Evolutionary conservation across 2,329 filamentous ascomycete species (phyloP).

Genomic region (Xylariomycetidae sp.): DNA sequence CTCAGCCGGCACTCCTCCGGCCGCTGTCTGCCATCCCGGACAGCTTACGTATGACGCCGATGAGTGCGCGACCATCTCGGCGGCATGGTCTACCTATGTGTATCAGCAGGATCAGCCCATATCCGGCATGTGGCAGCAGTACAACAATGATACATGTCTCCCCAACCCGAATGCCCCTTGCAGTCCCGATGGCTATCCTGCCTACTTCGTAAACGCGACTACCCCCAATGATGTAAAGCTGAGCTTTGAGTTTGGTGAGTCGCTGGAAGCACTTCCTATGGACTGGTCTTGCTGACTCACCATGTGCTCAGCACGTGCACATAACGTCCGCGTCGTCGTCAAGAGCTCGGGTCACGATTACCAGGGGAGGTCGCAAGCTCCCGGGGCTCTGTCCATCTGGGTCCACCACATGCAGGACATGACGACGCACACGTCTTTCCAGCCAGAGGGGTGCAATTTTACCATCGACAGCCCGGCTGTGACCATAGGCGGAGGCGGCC

Average conservation of each 20-base stretch:
- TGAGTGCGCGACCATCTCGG: constrained; percentile 27
- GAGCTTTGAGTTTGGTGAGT: constrained; percentile 39
- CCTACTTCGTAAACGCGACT: constrained; percentile 37
- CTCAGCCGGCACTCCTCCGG: constrained; percentile 34
- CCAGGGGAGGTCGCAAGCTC: constrained; percentile 40
- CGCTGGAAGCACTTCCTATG: neutral
- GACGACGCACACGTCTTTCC: constrained; percentile 34
- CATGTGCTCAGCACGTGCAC: constrained; percentile 29
- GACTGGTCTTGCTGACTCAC: neutral
- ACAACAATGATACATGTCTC: constrained; percentile 46
- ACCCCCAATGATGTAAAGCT: constrained; percentile 29
- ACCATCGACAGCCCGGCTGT: constrained; percentile 44
- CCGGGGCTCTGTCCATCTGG: constrained; percentile 51
- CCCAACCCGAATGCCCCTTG: constrained; percentile 32
- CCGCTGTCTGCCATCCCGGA: constrained; percentile 38
- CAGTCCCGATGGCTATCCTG: constrained; percentile 33
- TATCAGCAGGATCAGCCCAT: constrained; percentile 35
- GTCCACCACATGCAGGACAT: constrained; percentile 40
- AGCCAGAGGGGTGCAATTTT: constrained; percentile 34
- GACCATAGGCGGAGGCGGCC: constrained; percentile 48
- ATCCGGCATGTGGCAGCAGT: constrained; percentile 36
- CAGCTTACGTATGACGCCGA: constrained; percentile 25
- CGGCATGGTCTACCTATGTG: constrained; percentile 27
- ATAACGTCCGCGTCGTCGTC: constrained; percentile 38
- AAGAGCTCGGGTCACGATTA: constrained; percentile 43